phyloP scores from a whole-genome alignment of 192 early-diverging fungal species.

The Coemansia sp. region DNA sequence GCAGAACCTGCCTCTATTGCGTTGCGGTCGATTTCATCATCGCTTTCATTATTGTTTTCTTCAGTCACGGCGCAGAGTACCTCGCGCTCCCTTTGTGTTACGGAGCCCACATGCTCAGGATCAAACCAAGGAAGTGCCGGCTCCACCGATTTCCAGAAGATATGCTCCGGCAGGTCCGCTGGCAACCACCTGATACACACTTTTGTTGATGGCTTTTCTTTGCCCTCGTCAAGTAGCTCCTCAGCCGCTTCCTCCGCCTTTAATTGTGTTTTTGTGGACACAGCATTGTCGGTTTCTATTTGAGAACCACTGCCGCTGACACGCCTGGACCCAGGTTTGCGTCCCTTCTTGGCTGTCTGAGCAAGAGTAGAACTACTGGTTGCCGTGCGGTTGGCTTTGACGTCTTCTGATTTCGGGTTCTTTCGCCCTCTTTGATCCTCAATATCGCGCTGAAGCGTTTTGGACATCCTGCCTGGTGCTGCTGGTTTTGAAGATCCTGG shows the following conservation, averaged over 20 bases:
- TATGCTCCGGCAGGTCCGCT: slow-evolving; percentile 44
- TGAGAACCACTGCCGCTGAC: not conserved
- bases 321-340: not conserved
- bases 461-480: not conserved
- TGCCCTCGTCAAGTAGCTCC: not conserved
- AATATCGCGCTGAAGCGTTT: slow-evolving; percentile 6
- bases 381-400: not conserved
- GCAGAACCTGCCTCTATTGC: not conserved
- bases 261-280: not conserved
- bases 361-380: not conserved
- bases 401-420: not conserved
- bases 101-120: slow-evolving; percentile 9
- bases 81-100: slow-evolving; percentile 9
- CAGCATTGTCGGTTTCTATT: not conserved
- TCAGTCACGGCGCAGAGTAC: slow-evolving; percentile 5
- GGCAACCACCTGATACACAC: slow-evolving; percentile 51
- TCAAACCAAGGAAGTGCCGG: slow-evolving; percentile 46
- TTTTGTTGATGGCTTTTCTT: slow-evolving; percentile 25
- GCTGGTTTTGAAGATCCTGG: not conserved
- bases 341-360: not conserved
- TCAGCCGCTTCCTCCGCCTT: not conserved
- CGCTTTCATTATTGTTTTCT: not conserved
- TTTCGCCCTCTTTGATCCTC: not conserved
- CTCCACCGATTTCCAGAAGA: slow-evolving; percentile 48
- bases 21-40: not conserved